phyloP scores from a whole-genome alignment of 2,329 filamentous ascomycete species.

The Emydomyces testavorans region DNA sequence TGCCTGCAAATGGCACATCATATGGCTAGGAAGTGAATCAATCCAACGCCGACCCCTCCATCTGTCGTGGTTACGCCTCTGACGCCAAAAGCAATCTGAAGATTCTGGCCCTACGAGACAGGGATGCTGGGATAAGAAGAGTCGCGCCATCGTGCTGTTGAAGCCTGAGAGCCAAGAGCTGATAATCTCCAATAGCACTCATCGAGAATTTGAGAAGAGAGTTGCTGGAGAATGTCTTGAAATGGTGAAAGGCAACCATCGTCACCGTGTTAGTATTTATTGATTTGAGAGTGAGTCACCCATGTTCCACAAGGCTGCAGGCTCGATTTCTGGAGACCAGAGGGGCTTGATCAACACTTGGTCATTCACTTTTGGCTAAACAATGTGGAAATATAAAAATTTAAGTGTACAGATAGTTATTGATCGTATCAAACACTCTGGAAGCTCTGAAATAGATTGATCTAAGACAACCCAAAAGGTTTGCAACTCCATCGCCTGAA shows the following conservation, averaged over 20 bases:
- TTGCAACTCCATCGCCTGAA: constrained; percentile 9
- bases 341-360: background rate
- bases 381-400: background rate
- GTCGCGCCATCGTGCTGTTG: constrained; percentile 2
- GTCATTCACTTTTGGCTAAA: background rate
- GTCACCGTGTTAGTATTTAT: too few species aligned
- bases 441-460: background rate
- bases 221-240: too few species aligned
- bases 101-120: background rate
- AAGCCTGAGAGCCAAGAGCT: constrained; percentile 3
- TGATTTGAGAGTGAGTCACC: too few species aligned
- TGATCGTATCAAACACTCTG: background rate
- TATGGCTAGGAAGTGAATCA: background rate
- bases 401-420: background rate
- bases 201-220: too few species aligned
- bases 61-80: background rate
- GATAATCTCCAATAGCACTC: background rate
- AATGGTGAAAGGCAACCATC: background rate
- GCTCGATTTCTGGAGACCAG: background rate
- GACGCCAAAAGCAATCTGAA: constrained; percentile 1
- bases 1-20: background rate
- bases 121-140: background rate
- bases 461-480: background rate
- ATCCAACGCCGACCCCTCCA: constrained; percentile 1
- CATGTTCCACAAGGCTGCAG: background rate